Conservation (phyloP, 73 alveolate species). For the Tetrahymena malaccensis region DNA sequence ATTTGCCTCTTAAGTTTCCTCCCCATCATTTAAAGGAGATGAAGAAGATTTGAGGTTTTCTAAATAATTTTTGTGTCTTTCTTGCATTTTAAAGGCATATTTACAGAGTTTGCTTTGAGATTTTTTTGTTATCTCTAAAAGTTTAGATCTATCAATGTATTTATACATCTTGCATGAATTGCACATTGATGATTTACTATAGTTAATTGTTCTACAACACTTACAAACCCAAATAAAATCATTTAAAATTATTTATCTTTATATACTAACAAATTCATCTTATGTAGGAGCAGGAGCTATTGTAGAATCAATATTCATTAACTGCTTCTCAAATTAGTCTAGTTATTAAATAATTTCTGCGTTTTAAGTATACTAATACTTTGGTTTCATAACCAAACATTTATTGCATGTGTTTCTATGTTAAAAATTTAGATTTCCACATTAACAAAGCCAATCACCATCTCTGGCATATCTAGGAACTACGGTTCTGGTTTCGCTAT, state of each 20-base stretch:
- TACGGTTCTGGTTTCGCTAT: not conserved
- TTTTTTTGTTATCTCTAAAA: not conserved
- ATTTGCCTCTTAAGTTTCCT: not conserved
- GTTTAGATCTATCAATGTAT: not conserved
- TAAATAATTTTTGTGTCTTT: not conserved
- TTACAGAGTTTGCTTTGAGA: not conserved
- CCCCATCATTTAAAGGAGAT: not conserved
- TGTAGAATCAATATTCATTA: not conserved
- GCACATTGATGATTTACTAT: not conserved
- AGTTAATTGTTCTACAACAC: not conserved
- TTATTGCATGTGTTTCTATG: not conserved
- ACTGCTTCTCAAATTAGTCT: not conserved
- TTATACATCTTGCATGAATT: not conserved
- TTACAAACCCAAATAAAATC: not conserved
- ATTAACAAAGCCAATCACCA: not conserved
- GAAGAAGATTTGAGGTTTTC: not conserved
- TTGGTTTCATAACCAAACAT: not conserved
- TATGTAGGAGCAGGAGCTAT: not conserved
- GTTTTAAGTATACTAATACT: not conserved
- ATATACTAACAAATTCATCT: not conserved
- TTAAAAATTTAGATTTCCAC: not conserved
- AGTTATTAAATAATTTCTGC: not conserved
- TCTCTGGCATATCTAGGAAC: not conserved
- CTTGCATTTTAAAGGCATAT: not conserved
- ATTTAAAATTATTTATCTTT: not conserved